Conservation (phyloP, 192 early-diverging fungal genomes). For the Haplosporangium gracile region DNA sequence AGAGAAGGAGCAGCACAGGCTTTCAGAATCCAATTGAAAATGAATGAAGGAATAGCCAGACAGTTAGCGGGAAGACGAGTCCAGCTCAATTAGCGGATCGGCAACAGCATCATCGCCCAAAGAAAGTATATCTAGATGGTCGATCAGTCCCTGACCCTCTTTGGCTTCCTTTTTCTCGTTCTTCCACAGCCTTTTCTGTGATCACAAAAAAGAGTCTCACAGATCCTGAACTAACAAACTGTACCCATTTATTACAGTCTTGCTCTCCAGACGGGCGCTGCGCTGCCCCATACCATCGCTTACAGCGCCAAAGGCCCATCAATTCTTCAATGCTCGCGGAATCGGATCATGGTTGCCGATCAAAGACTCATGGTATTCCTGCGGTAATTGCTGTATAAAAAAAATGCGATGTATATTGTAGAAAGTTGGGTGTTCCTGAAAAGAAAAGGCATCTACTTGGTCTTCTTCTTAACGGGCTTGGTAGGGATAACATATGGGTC, state of each 20-base stretch:
- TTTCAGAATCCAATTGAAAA: too few relatives aligned
- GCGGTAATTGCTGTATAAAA: background rate
- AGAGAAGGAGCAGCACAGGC: background rate
- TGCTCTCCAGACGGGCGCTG: background rate
- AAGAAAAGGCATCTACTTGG: slow-evolving; percentile 27
- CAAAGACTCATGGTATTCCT: too few relatives aligned
- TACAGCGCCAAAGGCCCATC: too few relatives aligned
- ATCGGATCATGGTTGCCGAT: background rate
- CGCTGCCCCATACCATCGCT: background rate
- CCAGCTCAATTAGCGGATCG: too few relatives aligned
- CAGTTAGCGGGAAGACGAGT: too few relatives aligned
- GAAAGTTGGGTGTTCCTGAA: background rate
- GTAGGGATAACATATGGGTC: slow-evolving; percentile 64
- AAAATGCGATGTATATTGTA: slow-evolving; percentile 20
- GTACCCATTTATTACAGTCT: background rate
- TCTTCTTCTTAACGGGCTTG: slow-evolving; percentile 52
- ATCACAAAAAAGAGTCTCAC: background rate
- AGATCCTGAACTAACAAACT: background rate
- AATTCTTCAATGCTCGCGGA: background rate
- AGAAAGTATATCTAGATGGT: too few relatives aligned
- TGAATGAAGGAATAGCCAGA: too few relatives aligned
- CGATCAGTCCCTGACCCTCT: background rate
- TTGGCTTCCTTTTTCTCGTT: background rate
- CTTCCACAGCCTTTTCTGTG: background rate
- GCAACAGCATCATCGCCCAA: too few relatives aligned